phyloP scores from a whole-genome alignment of 2,329 filamentous ascomycete genomes.

The Ceratocystis ficicola region DNA sequence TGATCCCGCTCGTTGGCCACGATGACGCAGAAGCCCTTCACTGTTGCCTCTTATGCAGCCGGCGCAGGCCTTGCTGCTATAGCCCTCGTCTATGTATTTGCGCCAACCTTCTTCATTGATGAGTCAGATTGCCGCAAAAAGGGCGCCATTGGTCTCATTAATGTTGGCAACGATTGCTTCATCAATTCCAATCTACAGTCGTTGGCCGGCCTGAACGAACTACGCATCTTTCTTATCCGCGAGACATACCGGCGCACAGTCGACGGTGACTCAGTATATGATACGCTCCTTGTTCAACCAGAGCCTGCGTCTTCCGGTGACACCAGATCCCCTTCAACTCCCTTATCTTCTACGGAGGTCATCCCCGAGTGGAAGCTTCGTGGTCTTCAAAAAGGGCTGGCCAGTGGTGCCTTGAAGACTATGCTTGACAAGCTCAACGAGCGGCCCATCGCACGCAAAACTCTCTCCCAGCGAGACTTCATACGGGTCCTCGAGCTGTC shows the following conservation, averaged over 20 bases:
- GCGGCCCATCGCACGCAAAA: conserved; percentile 84
- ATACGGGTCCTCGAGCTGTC: conserved; percentile 71
- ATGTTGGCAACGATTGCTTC: conserved; percentile 90
- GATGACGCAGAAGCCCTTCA: conserved; percentile 30
- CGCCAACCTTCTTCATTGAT: conserved; percentile 92
- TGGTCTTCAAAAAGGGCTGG: conserved; percentile 64
- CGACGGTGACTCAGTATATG: conserved; percentile 66
- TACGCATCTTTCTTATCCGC: conserved; percentile 82
- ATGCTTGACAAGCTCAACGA: conserved; percentile 89
- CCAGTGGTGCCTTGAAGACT: conserved; percentile 80
- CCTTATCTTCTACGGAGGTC: conserved; percentile 1
- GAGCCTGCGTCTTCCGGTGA: conserved; percentile 26
- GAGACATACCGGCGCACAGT: conserved; percentile 76
- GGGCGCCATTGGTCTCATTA: conserved; percentile 75
- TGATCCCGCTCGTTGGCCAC: neutral
- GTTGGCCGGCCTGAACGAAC: conserved; percentile 75
- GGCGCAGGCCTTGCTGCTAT: conserved; percentile 90
- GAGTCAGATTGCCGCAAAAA: conserved; percentile 59
- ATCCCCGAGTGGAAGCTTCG: conserved; percentile 50
- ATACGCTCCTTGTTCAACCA: conserved; percentile 42
- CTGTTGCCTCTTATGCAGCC: conserved; percentile 73
- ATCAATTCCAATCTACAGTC: conserved; percentile 96
- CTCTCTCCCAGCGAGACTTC: conserved; percentile 76
- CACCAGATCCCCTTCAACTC: neutral
- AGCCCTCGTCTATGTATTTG: conserved; percentile 93